Conservation (phyloP, 1,139 yeast species). For the Pichia sp. region DNA sequence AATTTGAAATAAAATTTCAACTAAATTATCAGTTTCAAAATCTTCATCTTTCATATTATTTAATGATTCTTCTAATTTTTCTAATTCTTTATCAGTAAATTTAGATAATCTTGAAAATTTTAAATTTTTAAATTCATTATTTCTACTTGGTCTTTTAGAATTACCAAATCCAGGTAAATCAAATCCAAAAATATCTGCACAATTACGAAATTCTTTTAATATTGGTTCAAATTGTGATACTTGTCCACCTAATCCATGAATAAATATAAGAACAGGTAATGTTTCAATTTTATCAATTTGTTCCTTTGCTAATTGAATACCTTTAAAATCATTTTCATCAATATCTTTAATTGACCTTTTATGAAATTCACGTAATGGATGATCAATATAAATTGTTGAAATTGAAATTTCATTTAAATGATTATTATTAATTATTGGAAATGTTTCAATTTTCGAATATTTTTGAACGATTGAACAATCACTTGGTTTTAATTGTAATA, state of each 20-base stretch:
- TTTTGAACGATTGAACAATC: slow-evolving; percentile 52
- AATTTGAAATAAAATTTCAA: slow-evolving; percentile 33
- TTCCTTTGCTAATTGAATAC: slow-evolving; percentile 17
- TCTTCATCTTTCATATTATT: slow-evolving; percentile 36
- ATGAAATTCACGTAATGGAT: slow-evolving; percentile 46
- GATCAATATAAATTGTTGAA: slow-evolving; percentile 44
- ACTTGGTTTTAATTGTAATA: slow-evolving; percentile 42
- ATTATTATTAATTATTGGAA: slow-evolving; percentile 31
- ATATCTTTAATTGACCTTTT: slow-evolving; percentile 33
- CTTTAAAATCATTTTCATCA: slow-evolving; percentile 17
- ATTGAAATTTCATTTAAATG: slow-evolving; percentile 36
- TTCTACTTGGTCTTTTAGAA: slow-evolving; percentile 31
- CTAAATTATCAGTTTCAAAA: slow-evolving; percentile 44
- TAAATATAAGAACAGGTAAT: slow-evolving; percentile 53
- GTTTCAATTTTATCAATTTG: slow-evolving; percentile 37
- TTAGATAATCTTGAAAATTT: slow-evolving; percentile 22
- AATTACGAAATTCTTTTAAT: slow-evolving; percentile 58
- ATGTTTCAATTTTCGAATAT: slow-evolving; percentile 35
- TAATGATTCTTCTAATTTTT: slow-evolving; percentile 21
- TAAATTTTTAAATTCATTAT: slow-evolving; percentile 4
- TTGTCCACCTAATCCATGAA: slow-evolving; percentile 80
- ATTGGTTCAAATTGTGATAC: slow-evolving; percentile 65
- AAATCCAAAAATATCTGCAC: slow-evolving; percentile 55
- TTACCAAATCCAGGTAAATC: slow-evolving; percentile 78
- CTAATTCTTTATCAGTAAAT: slow-evolving; percentile 22